Evolutionary conservation across 176 grass and related monocot genomes (phyloP).

Genomic region (Oryza rufipogon): DNA sequence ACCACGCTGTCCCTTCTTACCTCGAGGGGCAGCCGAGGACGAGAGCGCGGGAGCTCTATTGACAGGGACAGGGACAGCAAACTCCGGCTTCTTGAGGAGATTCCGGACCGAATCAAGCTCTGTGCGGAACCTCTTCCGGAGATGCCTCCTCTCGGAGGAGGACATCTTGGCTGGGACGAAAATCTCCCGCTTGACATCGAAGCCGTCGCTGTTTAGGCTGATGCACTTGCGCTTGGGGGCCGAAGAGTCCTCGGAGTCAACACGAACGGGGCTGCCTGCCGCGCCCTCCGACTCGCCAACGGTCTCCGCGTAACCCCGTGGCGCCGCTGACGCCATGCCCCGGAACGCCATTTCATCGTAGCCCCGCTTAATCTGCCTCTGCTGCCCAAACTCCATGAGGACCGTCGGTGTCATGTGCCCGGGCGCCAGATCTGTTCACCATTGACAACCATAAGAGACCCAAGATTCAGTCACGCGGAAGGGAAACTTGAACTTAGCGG

Average conservation of each 20-base stretch:
- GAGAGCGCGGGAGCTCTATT: slow-evolving; percentile 48
- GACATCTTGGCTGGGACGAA: slow-evolving; percentile 72
- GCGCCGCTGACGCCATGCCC: not conserved
- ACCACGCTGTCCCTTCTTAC: slow-evolving; percentile 49
- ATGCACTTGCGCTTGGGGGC: slow-evolving; percentile 87
- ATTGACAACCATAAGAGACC: slow-evolving; percentile 3
- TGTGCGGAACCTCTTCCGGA: slow-evolving; percentile 58
- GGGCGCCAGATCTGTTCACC: slow-evolving; percentile 52
- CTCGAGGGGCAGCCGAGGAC: slow-evolving; percentile 45
- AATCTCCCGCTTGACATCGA: slow-evolving; percentile 60
- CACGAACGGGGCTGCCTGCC: slow-evolving; percentile 54
- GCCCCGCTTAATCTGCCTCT: slow-evolving; percentile 55
- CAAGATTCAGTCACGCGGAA: slow-evolving; percentile 17
- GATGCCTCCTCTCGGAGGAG: slow-evolving; percentile 56
- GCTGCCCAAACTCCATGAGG: slow-evolving; percentile 54
- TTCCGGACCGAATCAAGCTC: slow-evolving; percentile 63
- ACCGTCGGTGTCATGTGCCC: slow-evolving; percentile 69
- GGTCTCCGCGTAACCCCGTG: slow-evolving; percentile 42
- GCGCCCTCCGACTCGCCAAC: slow-evolving; percentile 62
- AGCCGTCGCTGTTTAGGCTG: slow-evolving; percentile 63
- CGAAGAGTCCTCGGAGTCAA: slow-evolving; percentile 68
- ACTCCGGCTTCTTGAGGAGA: slow-evolving; percentile 60
- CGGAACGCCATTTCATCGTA: slow-evolving; percentile 48
- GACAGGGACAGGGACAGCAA: slow-evolving; percentile 1
- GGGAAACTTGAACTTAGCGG: slow-evolving; percentile 10